Conservation (phyloP, 208 protist species). For the Balamuthia mandrillaris region DNA sequence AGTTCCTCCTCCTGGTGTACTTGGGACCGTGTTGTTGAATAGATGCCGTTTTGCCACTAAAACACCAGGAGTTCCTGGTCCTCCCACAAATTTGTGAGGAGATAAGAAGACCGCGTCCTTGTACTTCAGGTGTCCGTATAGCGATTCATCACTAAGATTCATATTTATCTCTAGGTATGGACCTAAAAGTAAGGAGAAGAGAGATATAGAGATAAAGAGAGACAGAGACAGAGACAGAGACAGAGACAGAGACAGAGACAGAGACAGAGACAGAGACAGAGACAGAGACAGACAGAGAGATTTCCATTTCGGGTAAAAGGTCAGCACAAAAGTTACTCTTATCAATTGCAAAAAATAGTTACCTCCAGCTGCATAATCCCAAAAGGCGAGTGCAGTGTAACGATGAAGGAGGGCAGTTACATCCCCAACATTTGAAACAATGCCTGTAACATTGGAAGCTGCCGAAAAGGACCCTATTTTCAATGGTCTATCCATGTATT, state of each 20-base stretch:
- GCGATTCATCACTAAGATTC: constrained; percentile 43
- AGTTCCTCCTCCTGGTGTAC: constrained; percentile 67
- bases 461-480: constrained; percentile 74
- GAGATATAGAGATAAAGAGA: no score
- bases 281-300: no score
- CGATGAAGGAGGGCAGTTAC: constrained; percentile 63
- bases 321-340: no score
- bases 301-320: no score
- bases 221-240: no score
- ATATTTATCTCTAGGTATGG: constrained; percentile 69
- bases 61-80: constrained; percentile 67
- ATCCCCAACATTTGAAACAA: constrained; percentile 46
- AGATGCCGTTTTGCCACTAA: constrained; percentile 42
- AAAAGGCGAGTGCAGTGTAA: constrained; percentile 66
- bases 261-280: no score
- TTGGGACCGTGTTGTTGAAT: constrained; percentile 25
- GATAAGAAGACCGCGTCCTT: constrained; percentile 77
- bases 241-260: no score
- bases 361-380: constrained; percentile 72
- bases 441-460: constrained; percentile 73
- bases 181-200: no score
- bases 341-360: no score
- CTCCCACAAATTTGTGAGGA: constrained; percentile 78
- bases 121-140: no score
- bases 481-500: background rate